Evolutionary conservation across 2,329 filamentous ascomycete genomes (phyloP), one percentile per base, ranked within the genome.

Genomic region (Paramyrothecium sp.): DNA sequence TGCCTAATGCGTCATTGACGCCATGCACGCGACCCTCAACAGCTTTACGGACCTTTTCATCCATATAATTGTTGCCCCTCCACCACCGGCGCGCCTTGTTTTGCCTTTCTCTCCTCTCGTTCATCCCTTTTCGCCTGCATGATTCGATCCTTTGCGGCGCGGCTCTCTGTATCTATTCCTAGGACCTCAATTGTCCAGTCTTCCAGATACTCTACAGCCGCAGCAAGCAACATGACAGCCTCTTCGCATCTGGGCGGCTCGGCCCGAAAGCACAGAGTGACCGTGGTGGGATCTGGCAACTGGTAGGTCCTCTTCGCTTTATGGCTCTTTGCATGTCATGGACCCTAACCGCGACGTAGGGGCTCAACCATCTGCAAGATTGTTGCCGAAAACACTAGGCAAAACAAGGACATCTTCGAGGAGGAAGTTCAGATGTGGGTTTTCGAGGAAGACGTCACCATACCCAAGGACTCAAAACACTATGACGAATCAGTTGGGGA

Each of bases 281-380:
- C 92, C 60, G 86, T 99, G 54, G 86, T 99, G 64, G 95, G 95
- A 67, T 98, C 94, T 54, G 95, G 95, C 68, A 99, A 99, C 76
- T 99, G 95, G 92, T 94, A 80, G 7, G 58, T 3, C 3, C 22
- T 23, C 19, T 13, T 16, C 51, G 13, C 19, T 8, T 17, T 38
- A 58, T 10, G 22, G 20, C 13, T 33, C 50, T 19, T 10, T 38
- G 33, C 16, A 38, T 16, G 51, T 21, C n/a, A 44, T 17, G 19
- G 19, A 30, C 48, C 50, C 51, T 58, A 54, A 62, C 47, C 3
- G 23, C 33, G 34, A 47, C 13, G 7, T 16, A 95, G 91, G 93
- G 95, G 95, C 67, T 97, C 92, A 59, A 96, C 95, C 58, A 97
- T 99, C 75, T 88, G 93, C 72, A 99, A 99, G 78, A 96, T 99